A percentile compares a stretch with the other conserved stretches of the same genome.
phyloP scores from a whole-genome alignment of 495 filamentous ascomycete genomes.

The Aspergillus asperescens region DNA sequence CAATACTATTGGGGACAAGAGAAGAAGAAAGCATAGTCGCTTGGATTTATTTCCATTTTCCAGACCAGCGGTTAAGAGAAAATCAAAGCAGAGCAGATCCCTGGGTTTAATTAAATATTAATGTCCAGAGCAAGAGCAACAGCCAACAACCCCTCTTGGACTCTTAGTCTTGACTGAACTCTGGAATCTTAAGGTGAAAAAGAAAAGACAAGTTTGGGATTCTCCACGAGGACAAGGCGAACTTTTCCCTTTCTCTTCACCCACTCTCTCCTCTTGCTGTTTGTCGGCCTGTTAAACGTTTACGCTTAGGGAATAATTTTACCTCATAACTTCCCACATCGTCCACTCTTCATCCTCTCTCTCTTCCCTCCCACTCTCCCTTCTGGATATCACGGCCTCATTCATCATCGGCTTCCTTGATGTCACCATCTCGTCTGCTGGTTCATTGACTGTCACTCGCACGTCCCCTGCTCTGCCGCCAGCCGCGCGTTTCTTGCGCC shows the following conservation, averaged over 20 bases:
- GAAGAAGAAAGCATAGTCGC: conserved; percentile 5
- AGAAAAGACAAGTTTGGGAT: conserved; percentile 15
- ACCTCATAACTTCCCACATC: conserved; percentile 37
- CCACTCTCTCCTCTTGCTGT: too few species aligned
- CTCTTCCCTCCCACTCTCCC: conserved; percentile 11
- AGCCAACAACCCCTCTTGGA: conserved; percentile 3
- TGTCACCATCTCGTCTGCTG: conserved; percentile 33
- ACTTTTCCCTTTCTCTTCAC: conserved; percentile 11
- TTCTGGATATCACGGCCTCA: conserved; percentile 34
- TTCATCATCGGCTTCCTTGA: conserved; percentile 43
- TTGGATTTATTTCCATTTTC: background rate
- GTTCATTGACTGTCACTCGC: conserved; percentile 20
- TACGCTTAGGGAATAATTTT: conserved; percentile 45
- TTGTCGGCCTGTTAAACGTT: too few species aligned
- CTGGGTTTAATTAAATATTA: conserved; percentile 11
- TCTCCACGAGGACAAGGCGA: conserved; percentile 13
- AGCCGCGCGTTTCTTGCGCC: conserved; percentile 46
- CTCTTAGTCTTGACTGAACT: conserved; percentile 4
- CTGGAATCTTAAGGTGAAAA: conserved; percentile 1
- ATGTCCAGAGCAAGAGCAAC: background rate
- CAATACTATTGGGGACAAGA: conserved; percentile 12
- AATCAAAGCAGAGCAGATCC: conserved; percentile 8
- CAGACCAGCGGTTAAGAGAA: conserved; percentile 9
- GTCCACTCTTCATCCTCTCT: conserved; percentile 25
- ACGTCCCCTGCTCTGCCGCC: conserved; percentile 35